Evolutionary conservation across 768 basidiomycete species (phyloP).

Genomic region (Suillus americanus): DNA sequence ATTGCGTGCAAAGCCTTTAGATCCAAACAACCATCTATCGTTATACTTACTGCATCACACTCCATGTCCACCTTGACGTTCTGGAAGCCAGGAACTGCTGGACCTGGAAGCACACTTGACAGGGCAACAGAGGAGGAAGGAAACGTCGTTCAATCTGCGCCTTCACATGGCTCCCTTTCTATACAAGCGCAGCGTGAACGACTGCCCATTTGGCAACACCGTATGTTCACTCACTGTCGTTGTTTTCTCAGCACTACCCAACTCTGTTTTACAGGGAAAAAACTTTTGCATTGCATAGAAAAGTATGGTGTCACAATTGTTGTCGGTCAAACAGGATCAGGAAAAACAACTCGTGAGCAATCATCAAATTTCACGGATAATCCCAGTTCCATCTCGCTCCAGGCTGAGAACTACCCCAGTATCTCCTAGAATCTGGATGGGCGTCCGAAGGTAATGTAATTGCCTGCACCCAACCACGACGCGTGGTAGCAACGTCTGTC

Average conservation of each 20-base stretch:
- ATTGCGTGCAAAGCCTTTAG: constrained; percentile 10
- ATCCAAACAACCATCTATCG: constrained; percentile 2
- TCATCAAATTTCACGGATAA: neutral
- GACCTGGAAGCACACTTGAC: constrained; percentile 87
- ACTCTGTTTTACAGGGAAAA: constrained; percentile 52
- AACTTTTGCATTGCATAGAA: constrained; percentile 82
- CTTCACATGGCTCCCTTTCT: constrained; percentile 51
- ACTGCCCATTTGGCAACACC: constrained; percentile 89
- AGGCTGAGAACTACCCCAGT: constrained; percentile 87
- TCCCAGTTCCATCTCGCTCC: constrained; percentile 6
- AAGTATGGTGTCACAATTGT: constrained; percentile 82
- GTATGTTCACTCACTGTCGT: constrained; percentile 39
- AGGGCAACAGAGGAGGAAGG: constrained; percentile 78
- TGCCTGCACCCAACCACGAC: constrained; percentile 89
- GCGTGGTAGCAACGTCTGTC: constrained; percentile 95
- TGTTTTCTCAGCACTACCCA: neutral
- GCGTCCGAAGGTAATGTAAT: constrained; percentile 78
- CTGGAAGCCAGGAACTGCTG: constrained; percentile 88
- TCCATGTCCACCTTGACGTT: constrained; percentile 62
- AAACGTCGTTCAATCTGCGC: constrained; percentile 64
- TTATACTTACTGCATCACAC: constrained; percentile 3
- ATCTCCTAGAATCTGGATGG: constrained; percentile 93
- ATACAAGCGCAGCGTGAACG: constrained; percentile 76
- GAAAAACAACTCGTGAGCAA: constrained; percentile 92
- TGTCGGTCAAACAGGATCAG: constrained; percentile 94